Evolutionary conservation across 805 yeast species (phyloP), one percentile per base, ranked within the genome.

Genomic region (Saccharomycopsis fodiens): DNA sequence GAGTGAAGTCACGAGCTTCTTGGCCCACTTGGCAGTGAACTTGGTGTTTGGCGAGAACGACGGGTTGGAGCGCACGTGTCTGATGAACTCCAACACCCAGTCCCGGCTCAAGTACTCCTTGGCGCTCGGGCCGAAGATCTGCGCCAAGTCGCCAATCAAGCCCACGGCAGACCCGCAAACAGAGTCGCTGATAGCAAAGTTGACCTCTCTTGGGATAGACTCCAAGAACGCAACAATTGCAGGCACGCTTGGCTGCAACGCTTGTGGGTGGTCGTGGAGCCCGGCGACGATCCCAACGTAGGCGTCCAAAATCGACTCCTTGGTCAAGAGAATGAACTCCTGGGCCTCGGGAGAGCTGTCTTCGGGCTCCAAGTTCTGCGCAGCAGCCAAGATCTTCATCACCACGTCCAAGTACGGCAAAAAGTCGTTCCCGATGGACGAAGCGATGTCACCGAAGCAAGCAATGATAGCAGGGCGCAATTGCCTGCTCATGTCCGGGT

Each of bases 1-100:
- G 20, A 32, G 17, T 7, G 36, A 32, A 17, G 36, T 34, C 19
- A 46, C 44, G n/a, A 47, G 95, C 57, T 85, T 96, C 55, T 93
- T 77, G 13, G 98, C 97, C 97, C 97, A 93, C 66, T 89, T 78
- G 6, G 97, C 97, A n/a, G 96, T 85, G 58, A 84, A 93, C 60
- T 77, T 79, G 10, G 97, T 87, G 45, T 72, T 66, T 55, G 75
- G 77, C 30, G 78, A 69, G 59, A 79, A 85, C 27, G 69, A 55
- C 51, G 74, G 70, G 59, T 80, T 81, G 44, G 76, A 58, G 63
- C 93, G 77, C 19, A 89, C 81, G 59, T 71, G 76, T 61, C 78
- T 81, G 59, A 93, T 82, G 59, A 85, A 76, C 21, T 78, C 82
- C 4, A 83, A 67, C 22, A 93, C 78, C 96, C 96, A 87, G 2